Conservation (phyloP, 1,284 basidiomycete species). For the Pyrrhoderma lamaoense region DNA sequence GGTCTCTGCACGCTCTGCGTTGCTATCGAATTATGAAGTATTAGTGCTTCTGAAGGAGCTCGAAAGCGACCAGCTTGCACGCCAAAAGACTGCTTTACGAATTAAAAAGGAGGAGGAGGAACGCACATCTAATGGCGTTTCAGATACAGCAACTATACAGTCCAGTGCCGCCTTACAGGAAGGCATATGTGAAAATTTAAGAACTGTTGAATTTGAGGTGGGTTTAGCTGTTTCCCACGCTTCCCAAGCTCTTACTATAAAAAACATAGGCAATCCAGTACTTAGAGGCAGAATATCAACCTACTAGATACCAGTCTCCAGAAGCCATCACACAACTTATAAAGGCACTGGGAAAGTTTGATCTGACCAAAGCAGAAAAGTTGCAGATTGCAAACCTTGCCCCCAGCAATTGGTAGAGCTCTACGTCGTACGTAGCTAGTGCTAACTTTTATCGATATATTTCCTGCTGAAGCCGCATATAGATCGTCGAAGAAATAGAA, state of each 20-base stretch:
- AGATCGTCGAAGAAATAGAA: constrained; percentile 90
- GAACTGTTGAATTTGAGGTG: constrained; percentile 87
- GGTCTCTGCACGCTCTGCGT: constrained; percentile 66
- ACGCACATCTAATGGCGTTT: constrained; percentile 25
- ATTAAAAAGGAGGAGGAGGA: constrained; percentile 67
- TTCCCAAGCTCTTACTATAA: constrained; percentile 3
- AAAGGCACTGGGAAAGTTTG: constrained; percentile 56
- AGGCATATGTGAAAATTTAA: constrained; percentile 70
- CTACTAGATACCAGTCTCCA: constrained; percentile 60
- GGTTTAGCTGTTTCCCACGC: constrained; percentile 20
- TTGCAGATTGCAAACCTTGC: constrained; percentile 87
- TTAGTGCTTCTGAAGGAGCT: constrained; percentile 70
- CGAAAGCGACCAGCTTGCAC: constrained; percentile 63
- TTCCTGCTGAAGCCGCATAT: background rate
- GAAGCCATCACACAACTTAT: constrained; percentile 62
- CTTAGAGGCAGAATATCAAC: constrained; percentile 66
- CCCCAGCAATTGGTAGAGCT: constrained; percentile 80
- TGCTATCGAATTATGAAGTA: constrained; percentile 85
- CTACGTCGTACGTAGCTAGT: constrained; percentile 64
- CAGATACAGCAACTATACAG: constrained; percentile 20
- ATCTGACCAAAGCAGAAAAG: constrained; percentile 86
- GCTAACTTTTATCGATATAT: constrained; percentile 6
- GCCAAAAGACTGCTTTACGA: constrained; percentile 53
- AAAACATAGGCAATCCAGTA: constrained; percentile 68
- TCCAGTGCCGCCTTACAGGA: constrained; percentile 27